These are phyloP conservation scores for Huntiella bhutanensis DNA, from an alignment of 2,329 filamentous ascomycete species.

Conservation along the genomic window DNA sequence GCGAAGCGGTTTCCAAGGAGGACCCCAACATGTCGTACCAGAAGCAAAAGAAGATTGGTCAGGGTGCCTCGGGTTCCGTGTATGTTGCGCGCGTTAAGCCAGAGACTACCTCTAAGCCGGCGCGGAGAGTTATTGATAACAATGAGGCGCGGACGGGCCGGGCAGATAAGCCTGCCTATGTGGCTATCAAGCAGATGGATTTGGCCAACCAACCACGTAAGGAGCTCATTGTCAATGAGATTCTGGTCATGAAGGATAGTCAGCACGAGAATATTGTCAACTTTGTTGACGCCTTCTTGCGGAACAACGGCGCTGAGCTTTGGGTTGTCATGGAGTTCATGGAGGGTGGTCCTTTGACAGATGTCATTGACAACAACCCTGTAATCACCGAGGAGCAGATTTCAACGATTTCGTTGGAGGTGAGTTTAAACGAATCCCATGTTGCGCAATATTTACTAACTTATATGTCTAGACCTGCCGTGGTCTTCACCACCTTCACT, in stretches of 20 bases:
- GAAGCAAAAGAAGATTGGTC: conserved; percentile 99
- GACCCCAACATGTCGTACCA: conserved; percentile 90
- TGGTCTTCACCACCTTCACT: conserved; percentile 82
- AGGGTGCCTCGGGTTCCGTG: conserved; percentile 92
- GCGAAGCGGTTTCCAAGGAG: conserved; percentile 87
- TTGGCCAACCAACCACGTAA: conserved; percentile 91
- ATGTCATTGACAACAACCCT: conserved; percentile 96
- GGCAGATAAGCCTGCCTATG: conserved; percentile 39
- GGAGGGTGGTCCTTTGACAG: conserved; percentile 92
- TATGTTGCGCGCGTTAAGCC: conserved; percentile 95
- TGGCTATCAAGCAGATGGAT: conserved; percentile 99
- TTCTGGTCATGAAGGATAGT: conserved; percentile 99
- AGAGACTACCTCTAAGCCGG: conserved; percentile 60
- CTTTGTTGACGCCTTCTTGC: conserved; percentile 89
- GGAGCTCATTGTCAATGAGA: conserved; percentile 97
- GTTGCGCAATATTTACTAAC: conserved; percentile 13
- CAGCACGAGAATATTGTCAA: conserved; percentile 98
- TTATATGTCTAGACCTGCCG: conserved; percentile 57
- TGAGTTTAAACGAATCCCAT: conserved; percentile 21
- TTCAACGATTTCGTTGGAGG: conserved; percentile 90
- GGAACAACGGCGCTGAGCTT: conserved; percentile 85
- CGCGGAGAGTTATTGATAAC: conserved; percentile 57
- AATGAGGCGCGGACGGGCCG: conserved; percentile 43
- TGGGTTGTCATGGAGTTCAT: conserved; percentile 99
- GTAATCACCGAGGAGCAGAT: conserved; percentile 93